A percentile compares a stretch with the other conserved stretches of the same genome.
Evolutionary conservation across 1,139 yeast genomes (phyloP).

Genomic region (Spathaspora sp.): DNA sequence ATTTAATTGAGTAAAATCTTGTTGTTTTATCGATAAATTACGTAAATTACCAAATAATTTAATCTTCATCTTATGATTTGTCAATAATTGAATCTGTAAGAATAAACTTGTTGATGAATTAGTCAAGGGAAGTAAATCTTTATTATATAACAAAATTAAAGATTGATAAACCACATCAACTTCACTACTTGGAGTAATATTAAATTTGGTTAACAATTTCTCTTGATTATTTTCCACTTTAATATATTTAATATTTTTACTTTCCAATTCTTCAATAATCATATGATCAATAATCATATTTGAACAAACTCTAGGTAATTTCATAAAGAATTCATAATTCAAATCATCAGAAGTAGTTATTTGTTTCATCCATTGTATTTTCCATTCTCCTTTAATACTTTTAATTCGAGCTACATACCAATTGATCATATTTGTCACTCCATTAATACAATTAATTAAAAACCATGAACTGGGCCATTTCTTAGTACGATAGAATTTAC

Average conservation of each 20-base stretch:
- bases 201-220: slow-evolving; percentile 13
- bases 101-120: slow-evolving; percentile 39
- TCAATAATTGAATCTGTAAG: slow-evolving; percentile 29
- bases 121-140: slow-evolving; percentile 33
- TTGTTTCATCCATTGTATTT: slow-evolving; percentile 49
- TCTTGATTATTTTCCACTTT: slow-evolving; percentile 18
- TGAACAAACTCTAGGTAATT: slow-evolving; percentile 52
- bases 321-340: slow-evolving; percentile 50
- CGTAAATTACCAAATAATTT: slow-evolving; percentile 33
- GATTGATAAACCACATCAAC: slow-evolving; percentile 24
- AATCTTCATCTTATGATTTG: slow-evolving; percentile 24
- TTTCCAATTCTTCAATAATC: slow-evolving; percentile 58
- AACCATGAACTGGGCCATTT: slow-evolving; percentile 80
- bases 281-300: slow-evolving; percentile 64
- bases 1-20: slow-evolving; percentile 20
- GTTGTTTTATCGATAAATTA: slow-evolving; percentile 18
- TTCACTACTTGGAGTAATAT: slow-evolving; percentile 9
- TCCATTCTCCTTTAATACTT: slow-evolving; percentile 64
- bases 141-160: slow-evolving; percentile 33
- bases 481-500: slow-evolving; percentile 58
- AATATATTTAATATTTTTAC: slow-evolving; percentile 37
- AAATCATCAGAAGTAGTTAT: slow-evolving; percentile 23
- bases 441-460: slow-evolving; percentile 46
- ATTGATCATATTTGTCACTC: slow-evolving; percentile 46
- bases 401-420: slow-evolving; percentile 69